Conservation (phyloP, 2,329 filamentous ascomycete species). For the Claviceps capensis region DNA sequence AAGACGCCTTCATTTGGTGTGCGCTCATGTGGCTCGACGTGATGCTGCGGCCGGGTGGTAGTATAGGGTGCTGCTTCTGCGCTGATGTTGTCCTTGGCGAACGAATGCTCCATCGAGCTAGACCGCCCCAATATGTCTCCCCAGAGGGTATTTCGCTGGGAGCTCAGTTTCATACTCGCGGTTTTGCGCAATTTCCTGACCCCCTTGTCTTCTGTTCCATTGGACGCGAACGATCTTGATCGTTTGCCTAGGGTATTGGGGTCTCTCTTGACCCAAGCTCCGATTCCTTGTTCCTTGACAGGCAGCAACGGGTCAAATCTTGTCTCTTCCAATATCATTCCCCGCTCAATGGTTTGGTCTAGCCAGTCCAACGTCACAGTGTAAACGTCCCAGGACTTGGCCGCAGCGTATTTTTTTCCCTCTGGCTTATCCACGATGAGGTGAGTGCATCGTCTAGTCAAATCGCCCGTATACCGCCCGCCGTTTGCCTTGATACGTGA, state of each 20-base stretch:
- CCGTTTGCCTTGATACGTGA: conserved; percentile 55
- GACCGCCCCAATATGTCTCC: conserved; percentile 60
- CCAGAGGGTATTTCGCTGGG: conserved; percentile 78
- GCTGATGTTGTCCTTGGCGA: conserved; percentile 12
- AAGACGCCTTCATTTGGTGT: conserved; percentile 30
- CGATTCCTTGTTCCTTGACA: conserved; percentile 55
- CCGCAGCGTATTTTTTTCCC: conserved; percentile 82
- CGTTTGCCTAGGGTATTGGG: conserved; percentile 43
- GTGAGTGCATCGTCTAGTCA: conserved; percentile 78
- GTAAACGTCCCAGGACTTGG: conserved; percentile 67
- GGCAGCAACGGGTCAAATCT: conserved; percentile 68
- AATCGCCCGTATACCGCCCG: conserved; percentile 73
- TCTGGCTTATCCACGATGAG: conserved; percentile 66
- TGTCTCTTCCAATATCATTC: conserved; percentile 83
- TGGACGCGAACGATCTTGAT: conserved; percentile 32
- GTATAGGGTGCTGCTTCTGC: conserved; percentile 2
- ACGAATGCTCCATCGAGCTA: conserved; percentile 21
- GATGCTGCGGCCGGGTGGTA: conserved; percentile 5
- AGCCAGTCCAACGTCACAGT: conserved; percentile 80
- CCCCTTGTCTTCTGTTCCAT: conserved; percentile 35
- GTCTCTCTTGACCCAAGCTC: conserved; percentile 52
- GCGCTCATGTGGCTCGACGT: neutral
- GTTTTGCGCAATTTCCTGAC: conserved; percentile 76
- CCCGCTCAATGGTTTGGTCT: conserved; percentile 64
- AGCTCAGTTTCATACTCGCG: conserved; percentile 69